A percentile compares a stretch with the other conserved stretches of the same genome.
Conservation (phyloP, 2,329 filamentous ascomycete species). For the Aspergillus unguis region DNA sequence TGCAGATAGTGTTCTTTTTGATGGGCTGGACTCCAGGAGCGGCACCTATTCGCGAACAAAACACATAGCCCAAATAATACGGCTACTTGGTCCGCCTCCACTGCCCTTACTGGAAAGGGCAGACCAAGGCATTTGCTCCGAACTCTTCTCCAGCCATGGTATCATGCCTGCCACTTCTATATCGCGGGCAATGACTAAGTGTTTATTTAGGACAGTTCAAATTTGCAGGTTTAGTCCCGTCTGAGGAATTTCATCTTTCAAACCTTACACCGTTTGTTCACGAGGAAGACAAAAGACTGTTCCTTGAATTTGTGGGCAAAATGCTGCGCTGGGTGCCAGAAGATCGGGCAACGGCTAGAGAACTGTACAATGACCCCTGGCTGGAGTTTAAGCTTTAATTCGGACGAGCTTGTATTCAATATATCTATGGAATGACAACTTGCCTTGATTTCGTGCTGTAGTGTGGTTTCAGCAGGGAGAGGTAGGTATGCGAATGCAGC, state of each 20-base stretch:
- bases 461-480: too few species aligned
- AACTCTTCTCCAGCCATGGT: slow-evolving; percentile 18
- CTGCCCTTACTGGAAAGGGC: slow-evolving; percentile 11
- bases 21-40: slow-evolving; percentile 20
- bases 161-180: slow-evolving; percentile 1
- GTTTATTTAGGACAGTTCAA: slow-evolving; percentile 19
- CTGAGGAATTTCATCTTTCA: slow-evolving; percentile 13
- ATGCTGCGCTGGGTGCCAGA: slow-evolving; percentile 37
- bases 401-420: too few species aligned
- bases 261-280: slow-evolving; percentile 8
- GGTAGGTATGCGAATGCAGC: too few species aligned
- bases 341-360: slow-evolving; percentile 31
- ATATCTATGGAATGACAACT: too few species aligned
- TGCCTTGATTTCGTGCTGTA: too few species aligned
- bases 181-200: neutral
- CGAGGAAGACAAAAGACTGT: slow-evolving; percentile 30
- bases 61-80: slow-evolving; percentile 25
- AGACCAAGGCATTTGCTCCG: slow-evolving; percentile 1
- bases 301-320: slow-evolving; percentile 27
- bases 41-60: slow-evolving; percentile 21
- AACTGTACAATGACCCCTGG: slow-evolving; percentile 32
- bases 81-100: slow-evolving; percentile 24
- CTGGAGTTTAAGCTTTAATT: slow-evolving; percentile 3
- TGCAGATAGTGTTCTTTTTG: slow-evolving; percentile 28
- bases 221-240: slow-evolving; percentile 22